Conservation (phyloP, 1,284 basidiomycete genomes). For the Gymnopus androsaceus region DNA sequence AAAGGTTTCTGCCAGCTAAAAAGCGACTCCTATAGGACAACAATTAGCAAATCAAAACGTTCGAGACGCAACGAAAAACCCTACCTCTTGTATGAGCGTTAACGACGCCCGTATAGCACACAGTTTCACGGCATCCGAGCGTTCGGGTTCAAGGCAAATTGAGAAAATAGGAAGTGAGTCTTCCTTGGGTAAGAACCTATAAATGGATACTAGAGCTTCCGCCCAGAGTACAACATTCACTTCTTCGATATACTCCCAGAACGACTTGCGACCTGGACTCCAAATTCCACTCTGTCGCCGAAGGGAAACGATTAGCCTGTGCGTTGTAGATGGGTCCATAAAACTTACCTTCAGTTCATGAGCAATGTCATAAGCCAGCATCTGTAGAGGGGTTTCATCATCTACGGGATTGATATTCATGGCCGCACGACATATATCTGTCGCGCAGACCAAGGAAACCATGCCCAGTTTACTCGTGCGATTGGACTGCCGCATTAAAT, state of each 20-base stretch:
- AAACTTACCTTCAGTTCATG: slow-evolving; percentile 73
- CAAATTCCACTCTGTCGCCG: slow-evolving; percentile 42
- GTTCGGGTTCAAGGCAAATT: slow-evolving; percentile 70
- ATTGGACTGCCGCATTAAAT: slow-evolving; percentile 53
- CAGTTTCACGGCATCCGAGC: slow-evolving; percentile 80
- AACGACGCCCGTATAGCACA: slow-evolving; percentile 72
- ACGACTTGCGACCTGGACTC: slow-evolving; percentile 55
- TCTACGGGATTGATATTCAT: slow-evolving; percentile 64
- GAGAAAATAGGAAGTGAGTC: slow-evolving; percentile 63
- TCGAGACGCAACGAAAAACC: slow-evolving; percentile 25
- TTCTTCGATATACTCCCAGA: slow-evolving; percentile 71
- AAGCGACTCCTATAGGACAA: slow-evolving; percentile 49
- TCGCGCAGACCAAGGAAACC: slow-evolving; percentile 70
- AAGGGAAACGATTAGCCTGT: slow-evolving; percentile 13
- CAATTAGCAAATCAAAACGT: not conserved
- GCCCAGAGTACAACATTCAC: slow-evolving; percentile 81
- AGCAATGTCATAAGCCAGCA: slow-evolving; percentile 72
- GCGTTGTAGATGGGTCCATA: not conserved
- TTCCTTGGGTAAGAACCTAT: slow-evolving; percentile 65
- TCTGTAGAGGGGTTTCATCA: slow-evolving; percentile 67
- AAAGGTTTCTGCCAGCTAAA: slow-evolving; percentile 62
- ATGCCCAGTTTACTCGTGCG: slow-evolving; percentile 59
- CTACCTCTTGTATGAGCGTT: slow-evolving; percentile 47
- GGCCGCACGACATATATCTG: slow-evolving; percentile 84
- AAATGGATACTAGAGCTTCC: slow-evolving; percentile 73